Percentiles rank a stretch among this genome's conserved stretches.
phyloP scores from a whole-genome alignment of 768 basidiomycete genomes.

The Asterophora parasitica region DNA sequence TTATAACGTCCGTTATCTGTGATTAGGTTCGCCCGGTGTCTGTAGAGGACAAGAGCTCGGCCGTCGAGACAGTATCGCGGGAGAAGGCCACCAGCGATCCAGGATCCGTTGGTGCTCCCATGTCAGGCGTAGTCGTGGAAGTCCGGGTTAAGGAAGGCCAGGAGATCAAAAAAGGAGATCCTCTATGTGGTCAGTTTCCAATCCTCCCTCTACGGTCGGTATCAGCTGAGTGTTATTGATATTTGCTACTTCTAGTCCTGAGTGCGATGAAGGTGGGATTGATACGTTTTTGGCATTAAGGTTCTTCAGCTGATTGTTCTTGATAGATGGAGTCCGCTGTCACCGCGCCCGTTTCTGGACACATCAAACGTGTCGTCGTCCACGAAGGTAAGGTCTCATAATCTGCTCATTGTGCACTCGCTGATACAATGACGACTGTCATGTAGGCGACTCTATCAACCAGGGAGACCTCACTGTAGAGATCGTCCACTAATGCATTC shows the following conservation, averaged over 20 bases:
- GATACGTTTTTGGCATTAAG: slow-evolving; percentile 8
- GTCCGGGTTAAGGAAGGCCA: slow-evolving; percentile 97
- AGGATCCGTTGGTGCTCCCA: slow-evolving; percentile 95
- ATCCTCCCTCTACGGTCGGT: slow-evolving; percentile 9
- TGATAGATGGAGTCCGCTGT: slow-evolving; percentile 95
- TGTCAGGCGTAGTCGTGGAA: slow-evolving; percentile 98
- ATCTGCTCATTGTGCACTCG: neutral
- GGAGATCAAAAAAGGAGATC: slow-evolving; percentile 98
- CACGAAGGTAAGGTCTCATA: slow-evolving; percentile 58
- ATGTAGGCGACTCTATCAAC: slow-evolving; percentile 84
- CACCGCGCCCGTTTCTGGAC: slow-evolving; percentile 93
- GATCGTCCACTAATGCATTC: slow-evolving; percentile 48
- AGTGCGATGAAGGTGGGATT: slow-evolving; percentile 90
- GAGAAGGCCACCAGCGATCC: slow-evolving; percentile 94
- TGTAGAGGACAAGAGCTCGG: slow-evolving; percentile 96
- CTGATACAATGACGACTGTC: slow-evolving; percentile 1
- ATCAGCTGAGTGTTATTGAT: slow-evolving; percentile 18
- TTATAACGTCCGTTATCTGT: slow-evolving; percentile 15
- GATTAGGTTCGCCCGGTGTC: slow-evolving; percentile 86
- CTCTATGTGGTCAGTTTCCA: slow-evolving; percentile 70
- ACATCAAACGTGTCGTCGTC: slow-evolving; percentile 90
- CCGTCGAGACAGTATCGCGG: slow-evolving; percentile 89
- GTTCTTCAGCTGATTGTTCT: slow-evolving; percentile 15
- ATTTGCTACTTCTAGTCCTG: slow-evolving; percentile 50
- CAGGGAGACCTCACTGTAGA: slow-evolving; percentile 91